A percentile compares a stretch with the other conserved stretches of the same genome.
phyloP scores from a whole-genome alignment of 202 grass and related monocot species.

The Panicum virgatum region DNA sequence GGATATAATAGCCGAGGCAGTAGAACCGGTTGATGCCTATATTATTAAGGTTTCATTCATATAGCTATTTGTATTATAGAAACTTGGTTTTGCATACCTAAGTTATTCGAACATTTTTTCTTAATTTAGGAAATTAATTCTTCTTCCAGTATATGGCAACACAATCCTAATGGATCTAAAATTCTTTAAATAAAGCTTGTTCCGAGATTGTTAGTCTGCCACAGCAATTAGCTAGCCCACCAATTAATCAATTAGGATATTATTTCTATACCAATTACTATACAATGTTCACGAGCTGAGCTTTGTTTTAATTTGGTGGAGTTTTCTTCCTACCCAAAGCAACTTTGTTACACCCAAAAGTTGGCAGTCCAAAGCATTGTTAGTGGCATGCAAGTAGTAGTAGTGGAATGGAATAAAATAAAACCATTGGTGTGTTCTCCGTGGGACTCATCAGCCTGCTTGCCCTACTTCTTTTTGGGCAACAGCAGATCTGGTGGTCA shows the following conservation, averaged over 20 bases:
- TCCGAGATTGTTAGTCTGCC: neutral
- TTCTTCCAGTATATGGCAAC: neutral
- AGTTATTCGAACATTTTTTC: neutral
- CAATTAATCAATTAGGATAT: neutral
- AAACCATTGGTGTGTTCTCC: constrained; percentile 16
- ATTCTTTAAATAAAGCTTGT: neutral
- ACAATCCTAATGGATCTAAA: neutral
- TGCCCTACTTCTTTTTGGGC: constrained; percentile 21
- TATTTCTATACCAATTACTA: neutral
- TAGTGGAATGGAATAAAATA: constrained; percentile 19
- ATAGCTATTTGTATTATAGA: neutral
- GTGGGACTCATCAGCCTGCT: constrained; percentile 19
- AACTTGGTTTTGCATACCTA: neutral
- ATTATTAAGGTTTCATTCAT: too few species aligned
- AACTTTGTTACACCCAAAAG: constrained; percentile 18
- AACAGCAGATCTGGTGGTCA: constrained; percentile 46
- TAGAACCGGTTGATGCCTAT: too few species aligned
- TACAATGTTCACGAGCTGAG: neutral
- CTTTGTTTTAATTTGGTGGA: constrained; percentile 20
- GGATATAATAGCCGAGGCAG: too few species aligned
- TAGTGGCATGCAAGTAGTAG: constrained; percentile 21
- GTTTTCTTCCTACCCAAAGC: constrained; percentile 1
- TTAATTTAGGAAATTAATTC: neutral
- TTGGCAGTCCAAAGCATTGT: constrained; percentile 26
- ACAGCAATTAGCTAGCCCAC: neutral